A percentile compares a stretch with the other conserved stretches of the same genome.
Evolutionary conservation across 352 stramenopile species (phyloP).

Genomic region (Bremia lactucae): DNA sequence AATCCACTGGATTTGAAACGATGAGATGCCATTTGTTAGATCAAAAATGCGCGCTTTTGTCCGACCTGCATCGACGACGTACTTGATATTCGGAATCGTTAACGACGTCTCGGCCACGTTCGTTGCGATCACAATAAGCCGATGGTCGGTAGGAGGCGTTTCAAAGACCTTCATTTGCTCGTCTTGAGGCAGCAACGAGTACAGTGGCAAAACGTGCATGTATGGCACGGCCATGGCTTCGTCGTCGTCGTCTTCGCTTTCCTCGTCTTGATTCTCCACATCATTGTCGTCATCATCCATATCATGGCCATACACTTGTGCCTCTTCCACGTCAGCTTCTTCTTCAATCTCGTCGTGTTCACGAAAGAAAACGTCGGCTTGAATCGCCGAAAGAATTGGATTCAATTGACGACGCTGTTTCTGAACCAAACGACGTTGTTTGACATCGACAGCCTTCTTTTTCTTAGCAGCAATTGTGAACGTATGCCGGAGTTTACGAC

Average conservation of each 20-base stretch:
- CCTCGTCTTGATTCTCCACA: conserved; percentile 27
- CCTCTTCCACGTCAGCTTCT: conserved; percentile 62
- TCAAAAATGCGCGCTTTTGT: conserved; percentile 96
- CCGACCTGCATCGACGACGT: conserved; percentile 95
- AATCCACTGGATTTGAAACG: conserved; percentile 90
- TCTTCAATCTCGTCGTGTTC: conserved; percentile 82
- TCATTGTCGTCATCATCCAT: conserved; percentile 35
- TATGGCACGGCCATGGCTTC: conserved; percentile 53
- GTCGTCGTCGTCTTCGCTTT: conserved; percentile 32
- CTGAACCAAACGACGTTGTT: conserved; percentile 11
- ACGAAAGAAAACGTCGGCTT: conserved; percentile 36
- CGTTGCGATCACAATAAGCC: conserved; percentile 94
- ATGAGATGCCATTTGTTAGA: conserved; percentile 83
- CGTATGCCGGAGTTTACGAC: conserved; percentile 47
- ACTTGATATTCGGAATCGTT: conserved; percentile 92
- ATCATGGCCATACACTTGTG: conserved; percentile 43
- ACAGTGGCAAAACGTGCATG: conserved; percentile 92
- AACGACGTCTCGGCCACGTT: conserved; percentile 98
- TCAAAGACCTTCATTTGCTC: conserved; percentile 90
- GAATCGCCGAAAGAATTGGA: conserved; percentile 5
- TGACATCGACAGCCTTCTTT: conserved; percentile 25
- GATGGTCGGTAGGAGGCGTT: conserved; percentile 76
- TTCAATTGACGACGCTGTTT: conserved; percentile 11
- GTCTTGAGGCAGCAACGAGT: conserved; percentile 93
- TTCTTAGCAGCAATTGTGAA: conserved; percentile 32